Evolutionary conservation across 108 stramenopile species (phyloP), one percentile per base, ranked within the genome.

Genomic region (Discostella stelligeroides): DNA sequence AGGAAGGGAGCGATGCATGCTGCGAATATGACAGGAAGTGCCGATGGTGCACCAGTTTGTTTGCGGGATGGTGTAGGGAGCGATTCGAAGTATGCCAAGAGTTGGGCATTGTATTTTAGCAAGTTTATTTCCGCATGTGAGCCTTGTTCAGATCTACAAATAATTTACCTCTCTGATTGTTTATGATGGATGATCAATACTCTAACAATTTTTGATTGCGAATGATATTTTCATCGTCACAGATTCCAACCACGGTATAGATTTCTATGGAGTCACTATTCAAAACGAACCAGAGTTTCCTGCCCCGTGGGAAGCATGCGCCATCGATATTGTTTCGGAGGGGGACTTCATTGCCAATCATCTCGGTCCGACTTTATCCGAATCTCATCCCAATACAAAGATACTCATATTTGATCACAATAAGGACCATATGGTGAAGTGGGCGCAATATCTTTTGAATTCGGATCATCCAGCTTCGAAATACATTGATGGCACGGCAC

Each of bases 291-390:
- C 98, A 9, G 96, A 97, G 70, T 96, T 96, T 60, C 81, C 92
- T 12, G 95, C 95, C n/a, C 97, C 97, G 4, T 98, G 98, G 98
- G 98, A 98, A 40, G 98, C 98, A 1, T 98, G 98, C 74, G 66
- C 83, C 34, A 97, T 87, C 79, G 94, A 89, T 17, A 73, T 90
- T 18, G 38, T 59, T 15, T 55, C 78, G n/a, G 68, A 92, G 72
- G 66, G 79, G 2, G 92, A 85, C n/a, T 98, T 98, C 81, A 71
- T 98, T 47, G 84, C 83, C 43, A 73, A 95, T 68, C 90, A 92
- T 79, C 73, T 98, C 10, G 97, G 97, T 7, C 97, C 97, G 0
- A 62, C 73, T 37, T 62, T 98, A 13, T 50, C 67, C 20, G 42
- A 72, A 45, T 85, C 89, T 27, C 95, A 96, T 70, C 95, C 95